Conservation (phyloP, 2,329 filamentous ascomycete species). For the Amauroascus niger region DNA sequence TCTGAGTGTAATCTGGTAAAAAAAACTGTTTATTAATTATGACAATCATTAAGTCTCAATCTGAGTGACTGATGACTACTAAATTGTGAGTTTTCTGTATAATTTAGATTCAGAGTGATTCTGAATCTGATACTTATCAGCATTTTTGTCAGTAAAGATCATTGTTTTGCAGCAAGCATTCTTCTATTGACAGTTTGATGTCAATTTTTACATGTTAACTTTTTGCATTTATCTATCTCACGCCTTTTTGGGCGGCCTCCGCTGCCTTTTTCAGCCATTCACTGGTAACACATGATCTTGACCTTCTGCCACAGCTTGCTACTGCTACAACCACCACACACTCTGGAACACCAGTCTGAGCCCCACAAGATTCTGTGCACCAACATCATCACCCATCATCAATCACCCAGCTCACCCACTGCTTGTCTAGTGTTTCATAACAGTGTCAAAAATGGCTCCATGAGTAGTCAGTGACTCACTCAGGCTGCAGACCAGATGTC, state of each 20-base stretch:
- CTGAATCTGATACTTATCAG: no score
- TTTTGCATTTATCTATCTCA: background rate
- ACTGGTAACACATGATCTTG: background rate
- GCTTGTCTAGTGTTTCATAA: constrained; percentile 1
- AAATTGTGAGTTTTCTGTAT: no score
- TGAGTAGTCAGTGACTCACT: background rate
- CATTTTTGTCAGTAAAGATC: no score
- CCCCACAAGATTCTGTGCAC: background rate
- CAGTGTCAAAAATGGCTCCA: background rate
- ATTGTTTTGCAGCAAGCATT: no score
- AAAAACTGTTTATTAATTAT: no score
- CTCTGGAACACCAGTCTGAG: background rate
- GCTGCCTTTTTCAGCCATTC: background rate
- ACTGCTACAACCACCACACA: background rate
- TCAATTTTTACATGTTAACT: background rate
- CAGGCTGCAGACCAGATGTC: background rate
- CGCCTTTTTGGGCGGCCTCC: background rate
- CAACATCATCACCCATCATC: background rate
- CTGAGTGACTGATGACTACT: no score
- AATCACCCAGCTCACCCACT: background rate
- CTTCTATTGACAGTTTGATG: no score
- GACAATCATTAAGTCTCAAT: no score
- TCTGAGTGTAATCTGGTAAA: no score
- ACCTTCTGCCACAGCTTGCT: background rate
- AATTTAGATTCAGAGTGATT: no score